Evolutionary conservation across 495 filamentous ascomycete species (phyloP), one percentile per base, ranked within the genome.

Genomic region (Talaromyces wortmannii): DNA sequence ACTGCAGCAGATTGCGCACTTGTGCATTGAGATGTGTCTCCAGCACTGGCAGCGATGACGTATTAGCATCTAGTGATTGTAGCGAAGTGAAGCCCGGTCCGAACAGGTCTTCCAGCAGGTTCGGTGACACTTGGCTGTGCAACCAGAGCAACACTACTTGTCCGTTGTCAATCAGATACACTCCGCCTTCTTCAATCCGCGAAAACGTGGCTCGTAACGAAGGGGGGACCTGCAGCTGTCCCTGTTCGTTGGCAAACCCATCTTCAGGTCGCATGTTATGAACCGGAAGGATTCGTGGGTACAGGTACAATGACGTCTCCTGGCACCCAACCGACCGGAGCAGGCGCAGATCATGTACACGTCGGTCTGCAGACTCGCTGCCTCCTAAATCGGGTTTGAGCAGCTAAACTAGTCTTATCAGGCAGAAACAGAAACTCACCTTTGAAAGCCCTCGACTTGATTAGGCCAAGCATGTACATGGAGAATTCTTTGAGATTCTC

Each of bases 161-260:
- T 5, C 95, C 94, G 66, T 97, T 96, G 63, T 99, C 94, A n/a
- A 97, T 84, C 11, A 99, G 70, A 67, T 97, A 99, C n/a, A 84
- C 95, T 44, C 95, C 95, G 46, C 94, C 94, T 56, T 95, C 90
- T 71, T 97, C 92, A 55, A 96, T 85, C 40, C 88, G 83, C 30
- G 88, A 84, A 71, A 92, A 97, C 7, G 87, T 90, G n/a, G 91
- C 86, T n/a, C 94, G 88, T 43, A 85, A 66, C 6, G 68, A 46
- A n/a, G 78, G 73, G 18, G 78, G 78, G 10, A 96, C 82, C 59
- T 85, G 81, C 36, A 99, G 76, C 63, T 97, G 88, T 16, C 94
- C 92, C 8, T 89, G 87, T 62, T 87, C 83, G 59, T 95, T 89
- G 30, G 92, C 82, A 73, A 97, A 97, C 10, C 92, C 92, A 60